Conservation (phyloP, 768 basidiomycete species). For the Boletus insuetus region DNA sequence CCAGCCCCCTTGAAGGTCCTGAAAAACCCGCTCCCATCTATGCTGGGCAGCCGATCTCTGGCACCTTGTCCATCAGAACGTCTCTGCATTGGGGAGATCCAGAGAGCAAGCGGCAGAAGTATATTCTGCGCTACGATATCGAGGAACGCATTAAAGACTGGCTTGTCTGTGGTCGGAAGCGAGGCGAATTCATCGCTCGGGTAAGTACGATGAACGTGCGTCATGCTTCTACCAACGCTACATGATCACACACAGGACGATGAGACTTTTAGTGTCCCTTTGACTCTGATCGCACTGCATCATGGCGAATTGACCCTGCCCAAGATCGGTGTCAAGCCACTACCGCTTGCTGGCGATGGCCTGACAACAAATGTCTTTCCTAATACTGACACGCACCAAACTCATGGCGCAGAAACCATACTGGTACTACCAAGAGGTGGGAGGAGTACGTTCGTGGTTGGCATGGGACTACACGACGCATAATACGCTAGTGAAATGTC, state of each 20-base stretch:
- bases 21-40: conserved; percentile 49
- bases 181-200: conserved; percentile 74
- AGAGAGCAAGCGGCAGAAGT: conserved; percentile 41
- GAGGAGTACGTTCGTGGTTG: conserved; percentile 76
- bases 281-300: conserved; percentile 85
- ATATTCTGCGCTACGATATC: conserved; percentile 74
- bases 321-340: conserved; percentile 60
- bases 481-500: conserved; percentile 1
- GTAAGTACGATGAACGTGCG: conserved; percentile 39
- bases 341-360: conserved; percentile 49
- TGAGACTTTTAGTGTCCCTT: conserved; percentile 51
- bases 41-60: conserved; percentile 85
- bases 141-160: conserved; percentile 81
- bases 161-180: conserved; percentile 86
- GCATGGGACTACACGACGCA: conserved; percentile 50
- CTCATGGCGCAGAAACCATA: conserved; percentile 79
- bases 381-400: conserved; percentile 76
- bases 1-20: conserved; percentile 41
- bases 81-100: conserved; percentile 75
- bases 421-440: conserved; percentile 81
- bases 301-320: conserved; percentile 81
- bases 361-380: conserved; percentile 62
- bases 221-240: not conserved
- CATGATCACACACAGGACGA: conserved; percentile 49
- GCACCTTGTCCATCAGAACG: conserved; percentile 61